These are phyloP conservation scores for Macrophomina pseudophaseolina DNA, from an alignment of 2,329 filamentous ascomycete species.

Conservation along the genomic window DNA sequence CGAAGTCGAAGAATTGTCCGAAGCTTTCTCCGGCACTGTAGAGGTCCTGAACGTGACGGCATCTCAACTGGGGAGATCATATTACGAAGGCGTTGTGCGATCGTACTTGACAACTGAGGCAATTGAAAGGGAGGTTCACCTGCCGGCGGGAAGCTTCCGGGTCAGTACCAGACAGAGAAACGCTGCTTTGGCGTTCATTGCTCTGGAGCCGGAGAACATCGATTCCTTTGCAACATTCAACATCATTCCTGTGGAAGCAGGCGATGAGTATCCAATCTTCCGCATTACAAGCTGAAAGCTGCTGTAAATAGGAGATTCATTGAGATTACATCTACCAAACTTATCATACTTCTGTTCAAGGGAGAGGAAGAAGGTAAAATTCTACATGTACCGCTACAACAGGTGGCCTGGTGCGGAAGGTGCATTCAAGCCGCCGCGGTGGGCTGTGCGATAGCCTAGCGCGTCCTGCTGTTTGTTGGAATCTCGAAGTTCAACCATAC, in stretches of 20 bases:
- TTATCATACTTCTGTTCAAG: too few species aligned
- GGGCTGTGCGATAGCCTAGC: too few species aligned
- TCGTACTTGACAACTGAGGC: slow-evolving; percentile 40
- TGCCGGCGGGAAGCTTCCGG: slow-evolving; percentile 42
- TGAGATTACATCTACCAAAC: background rate
- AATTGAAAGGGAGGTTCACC: slow-evolving; percentile 33
- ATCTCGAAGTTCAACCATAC: too few species aligned
- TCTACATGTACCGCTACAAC: too few species aligned
- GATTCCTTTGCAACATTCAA: slow-evolving; percentile 45
- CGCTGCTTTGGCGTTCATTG: slow-evolving; percentile 43
- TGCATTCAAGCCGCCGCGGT: too few species aligned
- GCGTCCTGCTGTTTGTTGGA: too few species aligned
- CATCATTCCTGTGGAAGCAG: slow-evolving; percentile 42
- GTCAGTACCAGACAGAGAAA: slow-evolving; percentile 45
- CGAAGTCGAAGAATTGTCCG: slow-evolving; percentile 37
- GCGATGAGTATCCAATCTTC: slow-evolving; percentile 43
- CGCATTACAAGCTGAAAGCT: background rate
- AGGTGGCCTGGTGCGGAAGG: too few species aligned
- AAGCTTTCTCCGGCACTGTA: slow-evolving; percentile 38
- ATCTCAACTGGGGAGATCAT: slow-evolving; percentile 35
- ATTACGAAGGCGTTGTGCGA: slow-evolving; percentile 43
- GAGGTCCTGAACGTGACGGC: slow-evolving; percentile 44
- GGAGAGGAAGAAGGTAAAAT: too few species aligned
- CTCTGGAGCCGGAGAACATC: slow-evolving; percentile 46
- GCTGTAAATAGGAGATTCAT: background rate